A percentile compares a stretch with the other conserved stretches of the same genome.
Evolutionary conservation across 23 red algal genomes (phyloP).

Genomic region (Gracilaria domingensis): DNA sequence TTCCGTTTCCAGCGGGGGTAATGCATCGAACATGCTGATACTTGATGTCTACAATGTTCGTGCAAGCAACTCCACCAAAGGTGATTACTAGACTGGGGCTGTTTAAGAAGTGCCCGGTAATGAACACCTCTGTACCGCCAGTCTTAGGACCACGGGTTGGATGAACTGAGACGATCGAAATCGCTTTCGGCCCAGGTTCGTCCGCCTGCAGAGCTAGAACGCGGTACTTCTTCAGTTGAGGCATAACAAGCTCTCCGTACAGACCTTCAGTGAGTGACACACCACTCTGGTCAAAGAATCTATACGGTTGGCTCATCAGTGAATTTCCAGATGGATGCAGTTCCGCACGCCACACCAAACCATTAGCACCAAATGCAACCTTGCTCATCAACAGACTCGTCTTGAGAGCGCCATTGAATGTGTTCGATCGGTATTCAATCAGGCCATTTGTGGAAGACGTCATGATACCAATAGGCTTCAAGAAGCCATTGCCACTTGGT

Average conservation of each 20-base stretch:
- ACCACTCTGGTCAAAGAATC: constrained; percentile 54
- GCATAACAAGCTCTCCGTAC: constrained; percentile 74
- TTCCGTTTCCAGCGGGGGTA: constrained; percentile 41
- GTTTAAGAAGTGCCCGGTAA: constrained; percentile 60
- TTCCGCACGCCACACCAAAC: constrained; percentile 47
- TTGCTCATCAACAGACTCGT: constrained; percentile 62
- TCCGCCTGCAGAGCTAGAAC: constrained; percentile 46
- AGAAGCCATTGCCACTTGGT: constrained; percentile 29
- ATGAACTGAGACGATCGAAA: constrained; percentile 42
- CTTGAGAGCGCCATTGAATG: constrained; percentile 52
- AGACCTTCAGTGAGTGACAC: constrained; percentile 41
- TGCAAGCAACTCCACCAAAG: constrained; percentile 48
- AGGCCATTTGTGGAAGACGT: constrained; percentile 71
- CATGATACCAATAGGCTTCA: constrained; percentile 44
- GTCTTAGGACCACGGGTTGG: constrained; percentile 51
- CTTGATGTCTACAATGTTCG: constrained; percentile 27
- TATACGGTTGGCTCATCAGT: constrained; percentile 35
- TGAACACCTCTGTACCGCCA: constrained; percentile 58
- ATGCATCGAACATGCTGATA: constrained; percentile 50
- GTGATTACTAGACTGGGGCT: constrained; percentile 6
- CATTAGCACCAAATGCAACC: constrained; percentile 51
- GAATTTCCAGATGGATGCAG: constrained; percentile 25
- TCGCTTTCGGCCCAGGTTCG: background rate
- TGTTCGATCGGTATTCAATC: constrained; percentile 59
- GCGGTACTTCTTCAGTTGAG: constrained; percentile 60